Conservation (phyloP, 495 filamentous ascomycete genomes). For the Penicillium ochrochloron region DNA sequence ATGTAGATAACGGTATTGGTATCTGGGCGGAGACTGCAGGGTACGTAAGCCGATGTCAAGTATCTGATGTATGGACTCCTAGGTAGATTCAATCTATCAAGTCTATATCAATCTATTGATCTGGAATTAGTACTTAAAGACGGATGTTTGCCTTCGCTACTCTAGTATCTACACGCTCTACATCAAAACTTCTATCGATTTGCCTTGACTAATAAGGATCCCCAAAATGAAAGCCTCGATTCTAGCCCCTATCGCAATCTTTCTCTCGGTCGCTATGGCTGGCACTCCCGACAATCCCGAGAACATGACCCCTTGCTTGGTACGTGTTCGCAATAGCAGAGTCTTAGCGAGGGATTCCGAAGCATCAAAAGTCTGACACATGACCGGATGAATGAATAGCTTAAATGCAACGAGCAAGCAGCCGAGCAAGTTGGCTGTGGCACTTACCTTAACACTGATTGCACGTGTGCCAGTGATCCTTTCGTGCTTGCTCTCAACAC, state of each 20-base stretch:
- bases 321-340: neutral
- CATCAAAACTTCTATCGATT: neutral
- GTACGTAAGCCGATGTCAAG: neutral
- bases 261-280: neutral
- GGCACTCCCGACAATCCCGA: slow-evolving; percentile 7
- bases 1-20: neutral
- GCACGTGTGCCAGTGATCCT: slow-evolving; percentile 7
- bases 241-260: slow-evolving; percentile 2
- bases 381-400: neutral
- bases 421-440: slow-evolving; percentile 6
- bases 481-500: slow-evolving; percentile 7
- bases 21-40: neutral
- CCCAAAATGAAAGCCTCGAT: slow-evolving; percentile 6
- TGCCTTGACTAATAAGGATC: neutral
- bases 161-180: neutral
- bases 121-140: neutral
- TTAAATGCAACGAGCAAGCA: slow-evolving; percentile 9
- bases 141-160: neutral
- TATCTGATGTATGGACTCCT: neutral
- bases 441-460: slow-evolving; percentile 1
- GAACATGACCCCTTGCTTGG: slow-evolving; percentile 10
- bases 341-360: neutral
- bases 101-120: neutral
- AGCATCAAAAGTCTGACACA: neutral
- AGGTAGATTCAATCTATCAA: neutral